Percentiles rank a stretch among this genome's conserved stretches.
These are phyloP conservation scores for Silene latifolia DNA, from an alignment of 148 eudicot species.

Conservation along the genomic window DNA sequence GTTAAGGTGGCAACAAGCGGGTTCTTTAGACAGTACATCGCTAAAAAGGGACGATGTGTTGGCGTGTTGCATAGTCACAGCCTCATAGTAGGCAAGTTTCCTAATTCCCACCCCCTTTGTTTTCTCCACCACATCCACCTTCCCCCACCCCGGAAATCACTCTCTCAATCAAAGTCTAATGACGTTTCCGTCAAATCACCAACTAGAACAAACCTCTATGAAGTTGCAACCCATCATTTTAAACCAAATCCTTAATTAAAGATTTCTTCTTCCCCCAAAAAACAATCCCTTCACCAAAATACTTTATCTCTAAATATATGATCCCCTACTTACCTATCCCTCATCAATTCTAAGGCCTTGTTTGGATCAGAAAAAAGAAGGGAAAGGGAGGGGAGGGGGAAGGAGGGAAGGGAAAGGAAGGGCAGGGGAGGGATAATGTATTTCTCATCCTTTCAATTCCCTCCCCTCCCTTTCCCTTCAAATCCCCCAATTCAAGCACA, in stretches of 20 bases:
- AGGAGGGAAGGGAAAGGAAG: too few relatives aligned
- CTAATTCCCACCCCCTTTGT: background rate
- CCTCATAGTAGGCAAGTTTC: background rate
- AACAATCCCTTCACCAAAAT: background rate
- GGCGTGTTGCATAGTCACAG: background rate
- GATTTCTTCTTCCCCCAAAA: background rate
- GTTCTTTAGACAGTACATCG: background rate
- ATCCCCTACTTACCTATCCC: background rate
- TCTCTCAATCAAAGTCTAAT: background rate
- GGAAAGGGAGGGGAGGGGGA: too few relatives aligned
- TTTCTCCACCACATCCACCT: background rate
- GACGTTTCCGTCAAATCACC: background rate
- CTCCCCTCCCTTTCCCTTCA: too few relatives aligned
- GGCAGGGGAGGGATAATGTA: too few relatives aligned
- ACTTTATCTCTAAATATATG: background rate
- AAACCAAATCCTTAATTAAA: background rate
- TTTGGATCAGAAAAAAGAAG: too few relatives aligned
- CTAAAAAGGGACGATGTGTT: background rate
- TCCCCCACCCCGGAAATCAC: background rate
- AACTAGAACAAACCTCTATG: background rate
- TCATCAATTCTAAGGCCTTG: background rate
- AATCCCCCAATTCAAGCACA: too few relatives aligned
- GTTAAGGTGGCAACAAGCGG: background rate
- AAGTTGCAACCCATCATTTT: background rate
- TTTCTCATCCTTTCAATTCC: too few relatives aligned